Conservation (phyloP, 805 yeast species). For the Cyberlindnera mycetangii region DNA sequence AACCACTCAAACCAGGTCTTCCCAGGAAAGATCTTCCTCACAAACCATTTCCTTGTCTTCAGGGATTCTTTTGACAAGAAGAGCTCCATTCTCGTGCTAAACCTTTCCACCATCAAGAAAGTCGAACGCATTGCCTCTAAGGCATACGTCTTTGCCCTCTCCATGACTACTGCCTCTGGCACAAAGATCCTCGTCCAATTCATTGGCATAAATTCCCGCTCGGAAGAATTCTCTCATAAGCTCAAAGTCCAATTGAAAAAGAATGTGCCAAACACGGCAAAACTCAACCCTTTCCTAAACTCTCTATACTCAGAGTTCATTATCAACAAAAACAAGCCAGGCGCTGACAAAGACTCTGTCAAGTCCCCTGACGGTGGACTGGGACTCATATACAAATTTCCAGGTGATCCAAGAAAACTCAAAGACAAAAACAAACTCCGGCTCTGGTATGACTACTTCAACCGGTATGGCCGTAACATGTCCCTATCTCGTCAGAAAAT, state of each 20-base stretch:
- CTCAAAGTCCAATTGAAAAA: constrained; percentile 59
- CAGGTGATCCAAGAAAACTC: constrained; percentile 77
- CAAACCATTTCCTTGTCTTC: constrained; percentile 75
- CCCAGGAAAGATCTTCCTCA: constrained; percentile 68
- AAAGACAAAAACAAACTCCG: constrained; percentile 85
- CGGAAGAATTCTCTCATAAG: constrained; percentile 74
- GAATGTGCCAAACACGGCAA: constrained; percentile 60
- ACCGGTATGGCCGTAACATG: constrained; percentile 80
- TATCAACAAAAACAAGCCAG: constrained; percentile 46
- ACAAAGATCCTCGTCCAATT: constrained; percentile 64
- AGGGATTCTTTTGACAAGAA: constrained; percentile 65
- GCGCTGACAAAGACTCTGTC: constrained; percentile 34
- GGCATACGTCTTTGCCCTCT: constrained; percentile 73
- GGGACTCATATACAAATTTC: constrained; percentile 81
- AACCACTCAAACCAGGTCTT: constrained; percentile 34
- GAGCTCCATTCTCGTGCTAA: constrained; percentile 65
- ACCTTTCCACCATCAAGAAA: constrained; percentile 73
- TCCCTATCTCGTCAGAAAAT: constrained; percentile 70
- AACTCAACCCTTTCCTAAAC: constrained; percentile 60
- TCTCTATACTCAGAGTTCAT: constrained; percentile 86
- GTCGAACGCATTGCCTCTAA: constrained; percentile 83
- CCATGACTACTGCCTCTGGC: constrained; percentile 66
- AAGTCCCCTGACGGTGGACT: constrained; percentile 77
- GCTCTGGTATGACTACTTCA: constrained; percentile 89
- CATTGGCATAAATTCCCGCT: constrained; percentile 72